Evolutionary conservation across 768 basidiomycete genomes (phyloP).

Genomic region (Pluteus cervinus): DNA sequence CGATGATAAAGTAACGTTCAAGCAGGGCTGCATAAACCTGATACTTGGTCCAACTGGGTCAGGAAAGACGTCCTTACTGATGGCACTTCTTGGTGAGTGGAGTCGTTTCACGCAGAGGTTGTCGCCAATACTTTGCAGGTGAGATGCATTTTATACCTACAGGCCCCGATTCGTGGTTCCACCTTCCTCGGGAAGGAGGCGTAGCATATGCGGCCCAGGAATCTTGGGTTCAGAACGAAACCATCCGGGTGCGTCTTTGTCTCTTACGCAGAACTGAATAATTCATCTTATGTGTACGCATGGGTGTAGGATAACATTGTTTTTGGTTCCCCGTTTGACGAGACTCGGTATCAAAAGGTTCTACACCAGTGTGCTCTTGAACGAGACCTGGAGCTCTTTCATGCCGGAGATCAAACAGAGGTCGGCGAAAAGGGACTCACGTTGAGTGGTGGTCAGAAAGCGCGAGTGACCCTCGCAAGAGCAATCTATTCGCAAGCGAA

Average conservation of each 20-base stretch:
- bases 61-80: constrained; percentile 61
- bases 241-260: constrained; percentile 41
- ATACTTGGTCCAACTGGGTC: constrained; percentile 54
- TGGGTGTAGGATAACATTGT: constrained; percentile 69
- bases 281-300: no score
- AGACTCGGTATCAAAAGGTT: constrained; percentile 70
- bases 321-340: constrained; percentile 70
- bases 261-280: no score
- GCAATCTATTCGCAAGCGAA: constrained; percentile 47
- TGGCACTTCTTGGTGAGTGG: constrained; percentile 50
- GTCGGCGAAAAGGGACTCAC: constrained; percentile 65
- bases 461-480: constrained; percentile 38
- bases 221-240: constrained; percentile 77
- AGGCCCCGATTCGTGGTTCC: constrained; percentile 52
- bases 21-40: constrained; percentile 44
- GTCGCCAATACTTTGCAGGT: constrained; percentile 18
- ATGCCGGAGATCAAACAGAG: constrained; percentile 60
- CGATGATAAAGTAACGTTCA: constrained; percentile 50
- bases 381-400: constrained; percentile 59
- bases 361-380: constrained; percentile 72
- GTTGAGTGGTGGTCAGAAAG: constrained; percentile 42
- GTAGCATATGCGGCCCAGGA: constrained; percentile 78
- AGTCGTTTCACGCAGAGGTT: no score
- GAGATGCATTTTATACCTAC: constrained; percentile 57
- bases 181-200: constrained; percentile 57